phyloP scores from a whole-genome alignment of 2,329 filamentous ascomycete genomes.

The Aureobasidium uvarum region DNA sequence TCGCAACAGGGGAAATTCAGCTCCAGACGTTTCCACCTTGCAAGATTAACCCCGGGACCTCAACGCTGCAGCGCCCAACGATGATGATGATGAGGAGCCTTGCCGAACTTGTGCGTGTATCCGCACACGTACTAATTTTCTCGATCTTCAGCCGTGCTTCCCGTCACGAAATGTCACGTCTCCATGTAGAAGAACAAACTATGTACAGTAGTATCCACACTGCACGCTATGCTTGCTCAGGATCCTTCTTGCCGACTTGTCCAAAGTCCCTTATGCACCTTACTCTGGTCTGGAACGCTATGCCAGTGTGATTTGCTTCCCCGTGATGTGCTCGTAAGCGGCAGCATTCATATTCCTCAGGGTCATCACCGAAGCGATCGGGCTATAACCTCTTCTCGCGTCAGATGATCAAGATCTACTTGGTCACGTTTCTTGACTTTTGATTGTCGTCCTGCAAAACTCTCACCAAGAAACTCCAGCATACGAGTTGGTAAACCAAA shows the following conservation, averaged over 20 bases:
- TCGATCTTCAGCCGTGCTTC: constrained; percentile 16
- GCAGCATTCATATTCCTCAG: background rate
- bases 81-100: constrained; percentile 12
- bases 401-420: constrained; percentile 12
- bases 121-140: background rate
- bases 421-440: background rate
- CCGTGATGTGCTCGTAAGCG: constrained; percentile 19
- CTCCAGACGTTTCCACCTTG: background rate
- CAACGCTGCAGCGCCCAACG: constrained; percentile 8
- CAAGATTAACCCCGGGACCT: constrained; percentile 5
- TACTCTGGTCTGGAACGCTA: constrained; percentile 1
- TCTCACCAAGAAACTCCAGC: background rate
- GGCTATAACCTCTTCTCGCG: background rate
- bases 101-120: background rate
- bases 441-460: background rate
- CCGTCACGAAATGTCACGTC: background rate
- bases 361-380: background rate
- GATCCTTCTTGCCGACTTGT: constrained; percentile 10
- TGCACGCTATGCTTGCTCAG: constrained; percentile 4
- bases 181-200: constrained; percentile 15
- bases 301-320: background rate
- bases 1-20: background rate
- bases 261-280: constrained; percentile 1
- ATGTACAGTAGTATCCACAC: constrained; percentile 14
- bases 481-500: background rate